phyloP scores from a whole-genome alignment of 2,329 filamentous ascomycete genomes.

The Tolypocladium sp. region DNA sequence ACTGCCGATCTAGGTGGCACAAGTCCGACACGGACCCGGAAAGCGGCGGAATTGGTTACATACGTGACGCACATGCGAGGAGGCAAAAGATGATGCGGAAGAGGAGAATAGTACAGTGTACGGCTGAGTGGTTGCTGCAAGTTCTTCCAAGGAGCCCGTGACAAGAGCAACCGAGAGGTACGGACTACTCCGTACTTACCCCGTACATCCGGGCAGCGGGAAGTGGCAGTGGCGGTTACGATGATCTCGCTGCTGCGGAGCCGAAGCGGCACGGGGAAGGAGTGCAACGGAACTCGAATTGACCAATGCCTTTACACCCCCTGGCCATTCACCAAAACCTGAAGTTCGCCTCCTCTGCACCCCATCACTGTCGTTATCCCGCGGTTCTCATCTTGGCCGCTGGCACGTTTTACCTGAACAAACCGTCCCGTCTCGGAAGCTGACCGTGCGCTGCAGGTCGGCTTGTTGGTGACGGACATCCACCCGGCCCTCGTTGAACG shows the following conservation, averaged over 20 bases:
- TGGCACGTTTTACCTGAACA: not conserved
- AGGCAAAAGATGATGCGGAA: not conserved
- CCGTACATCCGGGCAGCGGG: not conserved
- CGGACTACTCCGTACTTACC: not conserved
- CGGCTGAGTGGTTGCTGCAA: no score
- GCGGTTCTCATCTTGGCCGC: not conserved
- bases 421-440: conserved; percentile 4
- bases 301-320: not conserved
- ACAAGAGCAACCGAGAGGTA: not conserved
- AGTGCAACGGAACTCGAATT: not conserved
- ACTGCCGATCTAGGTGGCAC: not conserved
- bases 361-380: not conserved
- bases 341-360: not conserved
- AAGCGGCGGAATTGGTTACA: not conserved
- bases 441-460: conserved; percentile 3
- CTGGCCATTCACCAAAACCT: not conserved
- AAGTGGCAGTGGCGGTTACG: not conserved
- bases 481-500: not conserved
- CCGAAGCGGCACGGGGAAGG: not conserved
- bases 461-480: not conserved
- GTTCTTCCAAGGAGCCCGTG: not conserved
- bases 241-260: not conserved
- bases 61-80: not conserved
- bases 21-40: not conserved
- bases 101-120: no score